Conservation (phyloP, 345 rosid genomes). For the Cardiospermum halicacabum region DNA sequence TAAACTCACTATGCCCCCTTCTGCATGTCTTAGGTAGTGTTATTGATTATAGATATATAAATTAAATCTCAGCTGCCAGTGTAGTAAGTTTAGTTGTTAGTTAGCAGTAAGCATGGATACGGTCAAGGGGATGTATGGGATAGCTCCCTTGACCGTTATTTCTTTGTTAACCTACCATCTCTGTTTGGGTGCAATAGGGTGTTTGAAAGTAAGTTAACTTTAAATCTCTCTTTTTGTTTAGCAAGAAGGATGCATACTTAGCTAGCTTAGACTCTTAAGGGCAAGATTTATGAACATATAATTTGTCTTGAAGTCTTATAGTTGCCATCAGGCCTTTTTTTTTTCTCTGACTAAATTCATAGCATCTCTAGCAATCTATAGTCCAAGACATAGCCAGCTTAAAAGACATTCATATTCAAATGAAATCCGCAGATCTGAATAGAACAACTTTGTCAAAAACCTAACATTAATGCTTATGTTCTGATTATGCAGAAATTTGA, state of each 20-base stretch:
- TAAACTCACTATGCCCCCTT: neutral
- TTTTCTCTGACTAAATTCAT: neutral
- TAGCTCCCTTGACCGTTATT: neutral
- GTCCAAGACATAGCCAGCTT: neutral
- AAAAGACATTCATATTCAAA: neutral
- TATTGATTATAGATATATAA: neutral
- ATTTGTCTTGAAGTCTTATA: neutral
- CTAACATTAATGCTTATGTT: neutral
- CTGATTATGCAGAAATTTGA: conserved; percentile 68
- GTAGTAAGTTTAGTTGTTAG: neutral
- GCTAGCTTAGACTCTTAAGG: neutral
- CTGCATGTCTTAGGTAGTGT: neutral
- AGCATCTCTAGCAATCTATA: neutral
- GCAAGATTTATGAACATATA: neutral
- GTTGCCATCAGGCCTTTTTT: neutral
- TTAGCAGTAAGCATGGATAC: neutral
- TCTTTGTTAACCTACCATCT: neutral
- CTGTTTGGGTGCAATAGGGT: too few relatives aligned
- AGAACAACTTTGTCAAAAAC: neutral
- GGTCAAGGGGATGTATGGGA: neutral
- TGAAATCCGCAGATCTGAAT: neutral
- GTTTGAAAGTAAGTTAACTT: neutral
- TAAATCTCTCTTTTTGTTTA: neutral
- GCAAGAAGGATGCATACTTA: neutral
- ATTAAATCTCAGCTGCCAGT: neutral